phyloP scores from a whole-genome alignment of 2,329 filamentous ascomycete species.

The Diplodia mutila region DNA sequence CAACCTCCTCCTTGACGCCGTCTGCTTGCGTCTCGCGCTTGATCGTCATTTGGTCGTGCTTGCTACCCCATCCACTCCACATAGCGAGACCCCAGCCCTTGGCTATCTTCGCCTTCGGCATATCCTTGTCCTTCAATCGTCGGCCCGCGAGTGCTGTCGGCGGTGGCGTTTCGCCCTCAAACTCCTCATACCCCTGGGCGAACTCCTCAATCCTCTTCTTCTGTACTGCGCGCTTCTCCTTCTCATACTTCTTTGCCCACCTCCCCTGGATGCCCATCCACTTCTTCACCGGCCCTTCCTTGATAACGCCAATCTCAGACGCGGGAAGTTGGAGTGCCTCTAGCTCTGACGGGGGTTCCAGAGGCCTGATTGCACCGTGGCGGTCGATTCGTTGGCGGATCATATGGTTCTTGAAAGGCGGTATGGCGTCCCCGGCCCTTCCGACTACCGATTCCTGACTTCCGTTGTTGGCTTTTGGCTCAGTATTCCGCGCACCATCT shows the following conservation, averaged over 20 bases:
- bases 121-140: constrained; percentile 54
- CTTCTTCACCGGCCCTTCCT: constrained; percentile 75
- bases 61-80: constrained; percentile 88
- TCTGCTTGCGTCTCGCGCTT: constrained; percentile 27
- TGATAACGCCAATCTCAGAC: constrained; percentile 75
- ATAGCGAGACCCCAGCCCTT: constrained; percentile 77
- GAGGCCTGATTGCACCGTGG: constrained; percentile 72
- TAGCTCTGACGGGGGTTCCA: constrained; percentile 68
- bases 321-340: constrained; percentile 66
- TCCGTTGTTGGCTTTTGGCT: not conserved
- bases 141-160: constrained; percentile 80
- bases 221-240: constrained; percentile 71
- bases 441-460: constrained; percentile 64
- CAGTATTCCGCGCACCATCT: not conserved
- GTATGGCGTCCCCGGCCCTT: constrained; percentile 83
- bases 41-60: constrained; percentile 80
- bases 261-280: constrained; percentile 77
- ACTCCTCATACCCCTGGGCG: constrained; percentile 66
- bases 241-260: constrained; percentile 75
- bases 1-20: not conserved
- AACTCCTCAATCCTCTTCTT: constrained; percentile 75
- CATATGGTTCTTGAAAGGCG: constrained; percentile 82
- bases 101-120: constrained; percentile 57
- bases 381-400: constrained; percentile 85
- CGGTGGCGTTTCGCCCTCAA: constrained; percentile 75